Conservation (phyloP, 2,329 filamentous ascomycete genomes). For the Huntiella abstrusa region DNA sequence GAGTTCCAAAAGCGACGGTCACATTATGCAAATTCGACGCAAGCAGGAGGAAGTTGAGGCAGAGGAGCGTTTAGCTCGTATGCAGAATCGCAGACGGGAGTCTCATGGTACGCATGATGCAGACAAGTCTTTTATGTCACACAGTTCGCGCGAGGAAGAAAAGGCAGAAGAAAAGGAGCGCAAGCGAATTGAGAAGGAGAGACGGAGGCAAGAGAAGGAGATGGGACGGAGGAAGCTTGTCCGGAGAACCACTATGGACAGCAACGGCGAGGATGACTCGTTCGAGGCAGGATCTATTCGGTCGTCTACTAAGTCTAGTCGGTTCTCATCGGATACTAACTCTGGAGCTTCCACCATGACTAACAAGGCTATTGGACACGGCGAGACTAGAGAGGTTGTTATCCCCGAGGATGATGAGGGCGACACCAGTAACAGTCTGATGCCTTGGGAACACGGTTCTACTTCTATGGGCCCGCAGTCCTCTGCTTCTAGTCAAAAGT, state of each 20-base stretch:
- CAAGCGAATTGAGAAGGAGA: slow-evolving; percentile 1
- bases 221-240: slow-evolving; percentile 5
- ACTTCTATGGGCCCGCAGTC: background rate
- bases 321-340: slow-evolving; percentile 6
- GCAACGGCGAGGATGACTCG: background rate
- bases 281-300: slow-evolving; percentile 1
- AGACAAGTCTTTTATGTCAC: slow-evolving; percentile 2
- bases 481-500: background rate
- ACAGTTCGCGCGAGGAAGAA: slow-evolving; percentile 1
- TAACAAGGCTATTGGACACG: background rate
- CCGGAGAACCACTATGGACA: background rate
- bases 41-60: slow-evolving; percentile 24
- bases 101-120: slow-evolving; percentile 3
- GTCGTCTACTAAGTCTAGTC: slow-evolving; percentile 7
- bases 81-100: background rate
- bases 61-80: slow-evolving; percentile 10
- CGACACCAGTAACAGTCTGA: background rate
- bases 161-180: slow-evolving; percentile 2
- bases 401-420: background rate
- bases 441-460: slow-evolving; percentile 2
- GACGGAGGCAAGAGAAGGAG: slow-evolving; percentile 7
- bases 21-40: slow-evolving; percentile 42
- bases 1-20: slow-evolving; percentile 77
- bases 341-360: background rate
- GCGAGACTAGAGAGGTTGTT: slow-evolving; percentile 5